Conservation (phyloP, 345 rosid genomes). For the Mercurialis annua region DNA sequence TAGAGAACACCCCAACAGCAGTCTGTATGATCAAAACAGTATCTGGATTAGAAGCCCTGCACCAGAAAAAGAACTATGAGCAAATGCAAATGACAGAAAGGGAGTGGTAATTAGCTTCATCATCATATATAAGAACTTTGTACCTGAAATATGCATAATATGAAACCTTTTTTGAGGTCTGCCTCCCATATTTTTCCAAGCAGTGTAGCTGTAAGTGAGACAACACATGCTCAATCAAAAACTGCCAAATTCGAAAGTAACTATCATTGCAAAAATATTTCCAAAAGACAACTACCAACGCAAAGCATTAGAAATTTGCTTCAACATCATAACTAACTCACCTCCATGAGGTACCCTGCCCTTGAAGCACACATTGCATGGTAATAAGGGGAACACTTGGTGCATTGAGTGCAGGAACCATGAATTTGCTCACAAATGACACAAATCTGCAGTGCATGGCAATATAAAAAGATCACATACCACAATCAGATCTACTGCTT, state of each 20-base stretch:
- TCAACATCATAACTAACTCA: conserved; percentile 24
- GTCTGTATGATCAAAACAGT: conserved; percentile 83
- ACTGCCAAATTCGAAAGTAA: background rate
- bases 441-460: conserved; percentile 62
- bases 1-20: conserved; percentile 71
- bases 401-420: conserved; percentile 90
- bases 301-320: conserved; percentile 7
- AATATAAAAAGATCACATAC: conserved; percentile 15
- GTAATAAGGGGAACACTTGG: conserved; percentile 88
- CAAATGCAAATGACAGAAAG: background rate
- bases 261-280: background rate
- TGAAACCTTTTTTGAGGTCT: conserved; percentile 76
- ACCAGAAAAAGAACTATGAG: conserved; percentile 24
- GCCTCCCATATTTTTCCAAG: conserved; percentile 82
- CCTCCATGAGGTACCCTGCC: conserved; percentile 97
- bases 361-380: conserved; percentile 99
- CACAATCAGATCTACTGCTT: conserved; percentile 4
- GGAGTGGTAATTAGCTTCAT: background rate
- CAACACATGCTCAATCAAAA: conserved; percentile 12
- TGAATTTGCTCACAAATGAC: conserved; percentile 95
- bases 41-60: conserved; percentile 86
- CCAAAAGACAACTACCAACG: background rate
- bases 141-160: conserved; percentile 92
- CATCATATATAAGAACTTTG: background rate
- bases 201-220: conserved; percentile 62